phyloP scores from a whole-genome alignment of 2,329 filamentous ascomycete genomes.

The Curvularia spicifera region DNA sequence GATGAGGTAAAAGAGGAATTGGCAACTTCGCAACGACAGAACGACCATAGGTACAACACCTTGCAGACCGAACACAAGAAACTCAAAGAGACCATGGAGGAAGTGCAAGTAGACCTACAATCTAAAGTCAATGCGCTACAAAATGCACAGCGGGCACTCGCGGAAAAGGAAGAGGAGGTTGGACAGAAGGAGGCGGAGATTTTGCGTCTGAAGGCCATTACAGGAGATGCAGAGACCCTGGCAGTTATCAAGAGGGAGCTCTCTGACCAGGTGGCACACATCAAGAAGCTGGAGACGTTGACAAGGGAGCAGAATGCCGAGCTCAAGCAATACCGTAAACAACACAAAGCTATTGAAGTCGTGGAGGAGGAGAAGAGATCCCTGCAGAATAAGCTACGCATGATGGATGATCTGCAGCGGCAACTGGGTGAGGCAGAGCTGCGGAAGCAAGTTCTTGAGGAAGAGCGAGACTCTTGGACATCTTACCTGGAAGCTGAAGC shows the following conservation, averaged over 20 bases:
- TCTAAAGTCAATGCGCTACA: constrained; percentile 64
- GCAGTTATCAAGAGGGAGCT: constrained; percentile 85
- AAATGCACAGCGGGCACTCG: constrained; percentile 69
- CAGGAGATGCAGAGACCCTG: constrained; percentile 84
- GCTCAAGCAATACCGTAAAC: constrained; percentile 78
- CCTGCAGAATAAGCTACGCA: constrained; percentile 76
- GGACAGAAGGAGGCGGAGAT: constrained; percentile 83
- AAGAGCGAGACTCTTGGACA: constrained; percentile 86
- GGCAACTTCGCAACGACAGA: constrained; percentile 71
- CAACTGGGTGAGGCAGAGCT: constrained; percentile 81
- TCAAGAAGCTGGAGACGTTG: constrained; percentile 78
- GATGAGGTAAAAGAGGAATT: constrained; percentile 81
- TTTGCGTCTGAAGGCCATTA: constrained; percentile 81
- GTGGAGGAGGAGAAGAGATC: constrained; percentile 94
- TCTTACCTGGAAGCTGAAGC: constrained; percentile 77
- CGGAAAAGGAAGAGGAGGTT: constrained; percentile 72
- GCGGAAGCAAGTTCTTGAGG: constrained; percentile 84
- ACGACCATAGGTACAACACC: constrained; percentile 63
- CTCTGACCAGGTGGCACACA: constrained; percentile 89
- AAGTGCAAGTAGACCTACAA: constrained; percentile 65
- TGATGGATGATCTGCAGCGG: constrained; percentile 74
- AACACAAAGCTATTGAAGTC: constrained; percentile 86
- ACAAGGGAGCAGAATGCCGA: constrained; percentile 82
- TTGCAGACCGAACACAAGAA: constrained; percentile 66
- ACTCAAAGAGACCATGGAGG: constrained; percentile 64